Base-by-base conservation (phyloP, 75 land plant genomes). In the Picea glauca region DNA sequence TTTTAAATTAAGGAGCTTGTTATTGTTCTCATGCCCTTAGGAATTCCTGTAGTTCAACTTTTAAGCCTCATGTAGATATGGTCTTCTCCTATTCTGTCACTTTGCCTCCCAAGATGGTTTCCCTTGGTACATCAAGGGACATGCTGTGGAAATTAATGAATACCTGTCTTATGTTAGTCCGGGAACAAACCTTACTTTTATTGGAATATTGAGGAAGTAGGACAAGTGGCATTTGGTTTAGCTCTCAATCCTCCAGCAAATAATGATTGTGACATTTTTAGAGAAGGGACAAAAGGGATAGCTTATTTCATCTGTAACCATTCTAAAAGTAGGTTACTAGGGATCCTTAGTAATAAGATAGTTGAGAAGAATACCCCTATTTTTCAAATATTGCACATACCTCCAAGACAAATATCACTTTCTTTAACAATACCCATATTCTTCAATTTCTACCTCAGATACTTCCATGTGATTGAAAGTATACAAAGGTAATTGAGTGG, bases 181-280 rank as follows among this genome's bases (percentile, higher is more conserved):
- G 83, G 78, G 58, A 61, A 26, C 23, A 77, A 76, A 91, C 83
- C 59, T 76, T 94, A 23, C 54, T 86, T 57, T 75, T 95, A 64
- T 79, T 96, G 76, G 96, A 96, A 89, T 74, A 94, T 91, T 87
- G 83, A 80, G 35, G 99, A 94, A 76, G 94, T 91, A 50, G 89
- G 87, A 26, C 62, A 58, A 40, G 75, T 80, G 66, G 81, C 86
- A 58, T 60, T 17, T 63, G 82, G 91, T 57, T 79, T 96, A 78
- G 88, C 93, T 38, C 81, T 96, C 63, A 76, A 93, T 81, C 99
- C 99, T 30, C 80, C 93, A 67, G 94, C 92, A 56, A 88, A 79
- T 87, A 89, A 86, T 61, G 77, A 81, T 13, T 87, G 85, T 86
- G 99, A 96, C 21, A 62, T 73, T 12, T 84, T 96, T 76, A 85